These are phyloP conservation scores for Suhomyces chickasaworum DNA, from an alignment of 1,139 yeast species.

Conservation along the genomic window DNA sequence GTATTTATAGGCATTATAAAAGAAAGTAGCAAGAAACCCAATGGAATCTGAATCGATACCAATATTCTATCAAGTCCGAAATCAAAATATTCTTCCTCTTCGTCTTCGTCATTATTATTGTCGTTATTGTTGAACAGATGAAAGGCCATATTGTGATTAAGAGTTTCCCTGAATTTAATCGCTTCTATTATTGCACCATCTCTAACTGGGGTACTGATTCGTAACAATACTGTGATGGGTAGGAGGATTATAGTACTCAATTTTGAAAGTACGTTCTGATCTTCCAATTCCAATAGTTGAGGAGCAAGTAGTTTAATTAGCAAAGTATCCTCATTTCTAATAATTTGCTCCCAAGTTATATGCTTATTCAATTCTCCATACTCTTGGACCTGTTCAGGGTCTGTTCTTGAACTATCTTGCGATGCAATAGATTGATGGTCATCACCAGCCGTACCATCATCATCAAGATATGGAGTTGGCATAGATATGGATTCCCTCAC, in stretches of 20 bases:
- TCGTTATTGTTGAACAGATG: neutral
- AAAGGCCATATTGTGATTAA: slow-evolving; percentile 1
- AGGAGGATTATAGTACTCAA: slow-evolving; percentile 34
- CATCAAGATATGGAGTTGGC: neutral
- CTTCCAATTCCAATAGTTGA: slow-evolving; percentile 15
- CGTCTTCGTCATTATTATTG: slow-evolving; percentile 9
- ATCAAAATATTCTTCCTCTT: slow-evolving; percentile 18
- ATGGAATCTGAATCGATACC: slow-evolving; percentile 23
- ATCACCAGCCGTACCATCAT: neutral
- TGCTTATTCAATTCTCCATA: neutral
- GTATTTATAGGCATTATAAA: slow-evolving; percentile 14
- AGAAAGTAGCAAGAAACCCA: slow-evolving; percentile 22
- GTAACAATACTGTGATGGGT: slow-evolving; percentile 47
- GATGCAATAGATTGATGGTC: neutral
- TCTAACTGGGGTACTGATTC: slow-evolving; percentile 53
- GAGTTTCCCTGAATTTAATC: slow-evolving; percentile 4
- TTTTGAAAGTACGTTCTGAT: slow-evolving; percentile 16
- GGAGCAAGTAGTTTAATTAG: slow-evolving; percentile 16
- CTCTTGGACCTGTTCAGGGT: neutral
- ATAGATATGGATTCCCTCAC: neutral
- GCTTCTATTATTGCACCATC: slow-evolving; percentile 21
- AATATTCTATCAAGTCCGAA: slow-evolving; percentile 22
- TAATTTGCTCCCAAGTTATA: neutral
- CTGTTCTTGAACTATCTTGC: neutral
- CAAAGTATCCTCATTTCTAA: slow-evolving; percentile 2